Percentiles rank a stretch among this genome's conserved stretches.
These are phyloP conservation scores for Saccharomycopsis capsularis DNA, from an alignment of 805 yeast species.

Conservation along the genomic window DNA sequence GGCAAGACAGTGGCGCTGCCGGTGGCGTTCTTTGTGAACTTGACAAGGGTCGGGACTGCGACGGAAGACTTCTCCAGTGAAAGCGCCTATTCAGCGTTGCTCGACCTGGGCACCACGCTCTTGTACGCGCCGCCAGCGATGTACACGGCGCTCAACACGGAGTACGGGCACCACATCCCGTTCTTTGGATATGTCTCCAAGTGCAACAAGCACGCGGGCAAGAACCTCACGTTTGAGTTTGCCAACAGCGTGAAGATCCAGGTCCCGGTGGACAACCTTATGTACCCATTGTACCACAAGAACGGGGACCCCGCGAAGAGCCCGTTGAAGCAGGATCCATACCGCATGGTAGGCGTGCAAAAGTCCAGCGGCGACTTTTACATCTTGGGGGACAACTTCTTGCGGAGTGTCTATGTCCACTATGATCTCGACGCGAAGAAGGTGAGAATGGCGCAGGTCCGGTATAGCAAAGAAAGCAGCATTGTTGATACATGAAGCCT, in stretches of 20 bases:
- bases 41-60: background rate
- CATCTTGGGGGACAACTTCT: conserved; percentile 38
- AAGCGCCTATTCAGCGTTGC: conserved; percentile 32
- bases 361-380: conserved; percentile 14
- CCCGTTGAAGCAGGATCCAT: background rate
- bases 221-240: conserved; percentile 7
- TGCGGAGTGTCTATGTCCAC: conserved; percentile 41
- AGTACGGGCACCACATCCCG: conserved; percentile 12
- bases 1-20: conserved; percentile 1
- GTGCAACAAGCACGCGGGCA: conserved; percentile 5
- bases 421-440: conserved; percentile 53
- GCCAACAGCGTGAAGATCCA: background rate
- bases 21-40: conserved; percentile 21
- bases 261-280: conserved; percentile 10
- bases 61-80: conserved; percentile 14
- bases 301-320: conserved; percentile 8
- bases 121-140: conserved; percentile 36
- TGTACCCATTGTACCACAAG: conserved; percentile 8
- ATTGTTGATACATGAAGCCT: conserved; percentile 11
- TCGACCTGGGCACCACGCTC: conserved; percentile 39
- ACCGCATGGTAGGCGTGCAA: conserved; percentile 12
- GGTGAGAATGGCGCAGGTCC: conserved; percentile 50
- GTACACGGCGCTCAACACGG: conserved; percentile 24
- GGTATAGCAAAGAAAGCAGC: conserved; percentile 22
- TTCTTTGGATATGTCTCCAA: conserved; percentile 15